Evolutionary conservation across 495 filamentous ascomycete species (phyloP).

Genomic region (Pseudomonodictys pantanalensis): DNA sequence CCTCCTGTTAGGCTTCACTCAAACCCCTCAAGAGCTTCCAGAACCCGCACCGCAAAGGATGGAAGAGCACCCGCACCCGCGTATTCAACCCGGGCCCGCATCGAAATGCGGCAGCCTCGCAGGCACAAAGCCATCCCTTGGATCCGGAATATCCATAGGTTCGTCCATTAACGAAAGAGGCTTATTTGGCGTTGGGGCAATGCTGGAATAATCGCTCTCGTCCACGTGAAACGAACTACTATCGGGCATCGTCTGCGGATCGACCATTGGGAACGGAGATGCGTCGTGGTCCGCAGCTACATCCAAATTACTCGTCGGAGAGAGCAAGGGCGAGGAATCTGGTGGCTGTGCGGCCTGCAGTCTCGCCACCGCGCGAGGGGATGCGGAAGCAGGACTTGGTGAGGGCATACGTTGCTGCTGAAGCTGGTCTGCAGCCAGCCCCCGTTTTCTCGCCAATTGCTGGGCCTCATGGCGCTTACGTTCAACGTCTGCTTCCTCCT

Average conservation of each 20-base stretch:
- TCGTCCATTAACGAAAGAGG: constrained; percentile 17
- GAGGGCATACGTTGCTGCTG: constrained; percentile 1
- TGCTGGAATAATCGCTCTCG: constrained; percentile 19
- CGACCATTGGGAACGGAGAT: constrained; percentile 18
- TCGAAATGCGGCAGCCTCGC: constrained; percentile 26
- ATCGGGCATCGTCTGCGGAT: constrained; percentile 26
- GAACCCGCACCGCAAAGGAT: no score
- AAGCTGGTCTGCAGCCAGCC: constrained; percentile 45
- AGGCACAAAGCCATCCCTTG: constrained; percentile 19
- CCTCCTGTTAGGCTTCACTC: no score
- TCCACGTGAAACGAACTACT: constrained; percentile 29
- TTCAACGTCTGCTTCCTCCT: constrained; percentile 71
- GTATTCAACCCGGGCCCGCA: constrained; percentile 20
- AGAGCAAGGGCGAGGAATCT: constrained; percentile 8
- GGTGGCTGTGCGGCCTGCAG: not conserved
- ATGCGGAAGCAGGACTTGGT: not conserved
- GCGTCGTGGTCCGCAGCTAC: not conserved
- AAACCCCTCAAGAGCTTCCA: no score
- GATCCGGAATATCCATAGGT: not conserved
- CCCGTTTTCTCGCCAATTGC: constrained; percentile 66
- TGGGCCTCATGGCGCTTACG: constrained; percentile 69
- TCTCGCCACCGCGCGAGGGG: constrained; percentile 3
- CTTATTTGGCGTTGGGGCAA: constrained; percentile 22
- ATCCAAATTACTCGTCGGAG: constrained; percentile 2
- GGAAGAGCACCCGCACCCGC: no score